Base-by-base conservation (phyloP, 805 yeast species). In the Metschnikowia borealis region DNA sequence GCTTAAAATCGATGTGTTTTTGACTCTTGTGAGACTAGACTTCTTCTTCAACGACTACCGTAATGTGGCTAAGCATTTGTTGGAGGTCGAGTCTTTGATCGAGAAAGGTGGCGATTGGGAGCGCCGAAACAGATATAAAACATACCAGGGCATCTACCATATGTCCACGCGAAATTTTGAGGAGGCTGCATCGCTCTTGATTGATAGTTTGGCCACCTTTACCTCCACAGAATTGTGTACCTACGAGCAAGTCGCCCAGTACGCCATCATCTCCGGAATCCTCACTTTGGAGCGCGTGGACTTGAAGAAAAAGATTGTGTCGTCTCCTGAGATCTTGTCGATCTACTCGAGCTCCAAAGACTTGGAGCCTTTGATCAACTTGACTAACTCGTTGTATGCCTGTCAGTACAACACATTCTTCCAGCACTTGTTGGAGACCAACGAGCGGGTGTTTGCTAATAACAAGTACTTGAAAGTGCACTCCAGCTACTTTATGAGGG, bases 71-170 rank as follows among this genome's bases (percentile, higher is more conserved):
- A 82, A 82, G 59, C 84, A 85, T 62, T 78, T 94, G 56, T 92
- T 85, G 49, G 83, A 83, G 58, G 83, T 85, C 17, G 83, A 86
- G 62, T 63, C 73, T 21, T 78, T 89, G 65, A 89, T 94, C 62
- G 98, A 92, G 62, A 87, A 89, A 62, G 99, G 98, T 49, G 99
- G 99, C 54, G 99, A 94, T 68, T 94, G 99, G 99, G 99, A 94
- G 71, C 87, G 99, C 69, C 84, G 96, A 63, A 94, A 94, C 72
- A 76, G 97, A 59, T 89, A 81, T 76, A 94, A 94, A 74, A 88
- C 97, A 5, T 94, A 94, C 69, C 71, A 80, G 51, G 99, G 99
- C 20, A 77, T 94, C 44, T 88, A 89, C 65, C 73, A 81, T 35
- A 72, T 94, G 79, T 85, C 96, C 6, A 84, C 91, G 29, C 83